phyloP scores from a whole-genome alignment of 2,329 filamentous ascomycete genomes.

The Hypomyces rosellus region DNA sequence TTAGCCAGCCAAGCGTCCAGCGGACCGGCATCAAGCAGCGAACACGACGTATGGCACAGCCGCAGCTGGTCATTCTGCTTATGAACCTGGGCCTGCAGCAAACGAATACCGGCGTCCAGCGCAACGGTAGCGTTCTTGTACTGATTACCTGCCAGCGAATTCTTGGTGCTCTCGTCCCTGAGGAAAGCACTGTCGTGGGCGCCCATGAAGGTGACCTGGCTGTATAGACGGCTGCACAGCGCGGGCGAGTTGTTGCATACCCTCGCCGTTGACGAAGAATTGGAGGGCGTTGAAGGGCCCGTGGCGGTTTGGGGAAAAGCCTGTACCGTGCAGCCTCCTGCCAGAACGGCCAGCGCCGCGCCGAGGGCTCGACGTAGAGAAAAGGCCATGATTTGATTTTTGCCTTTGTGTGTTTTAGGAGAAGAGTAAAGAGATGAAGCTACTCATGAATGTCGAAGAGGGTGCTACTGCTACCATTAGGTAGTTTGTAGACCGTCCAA shows the following conservation, averaged over 20 bases:
- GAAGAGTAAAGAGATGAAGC: too few species aligned
- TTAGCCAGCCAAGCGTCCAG: constrained; percentile 56
- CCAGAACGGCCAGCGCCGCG: not conserved
- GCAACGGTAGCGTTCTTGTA: constrained; percentile 66
- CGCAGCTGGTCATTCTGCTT: constrained; percentile 50
- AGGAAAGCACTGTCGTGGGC: constrained; percentile 71
- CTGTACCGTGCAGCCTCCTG: not conserved
- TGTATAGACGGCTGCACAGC: constrained; percentile 66
- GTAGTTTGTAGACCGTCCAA: too few species aligned
- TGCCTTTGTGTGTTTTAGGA: too few species aligned
- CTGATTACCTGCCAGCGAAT: constrained; percentile 64
- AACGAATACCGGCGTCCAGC: constrained; percentile 62
- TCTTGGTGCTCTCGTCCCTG: constrained; percentile 53
- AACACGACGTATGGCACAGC: constrained; percentile 65
- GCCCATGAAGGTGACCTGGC: constrained; percentile 70
- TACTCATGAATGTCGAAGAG: too few species aligned
- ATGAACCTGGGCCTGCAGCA: constrained; percentile 69
- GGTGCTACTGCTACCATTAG: too few species aligned
- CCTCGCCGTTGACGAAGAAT: constrained; percentile 15
- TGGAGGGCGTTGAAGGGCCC: constrained; percentile 11
- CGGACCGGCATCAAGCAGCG: constrained; percentile 61
- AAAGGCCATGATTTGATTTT: not conserved
- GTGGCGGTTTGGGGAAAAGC: not conserved
- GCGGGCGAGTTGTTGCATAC: constrained; percentile 78
- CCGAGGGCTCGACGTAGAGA: not conserved